Percentiles rank a stretch among this genome's conserved stretches.
Evolutionary conservation across 1,284 basidiomycete species (phyloP).

Genomic region (Heterobasidion parviporum): DNA sequence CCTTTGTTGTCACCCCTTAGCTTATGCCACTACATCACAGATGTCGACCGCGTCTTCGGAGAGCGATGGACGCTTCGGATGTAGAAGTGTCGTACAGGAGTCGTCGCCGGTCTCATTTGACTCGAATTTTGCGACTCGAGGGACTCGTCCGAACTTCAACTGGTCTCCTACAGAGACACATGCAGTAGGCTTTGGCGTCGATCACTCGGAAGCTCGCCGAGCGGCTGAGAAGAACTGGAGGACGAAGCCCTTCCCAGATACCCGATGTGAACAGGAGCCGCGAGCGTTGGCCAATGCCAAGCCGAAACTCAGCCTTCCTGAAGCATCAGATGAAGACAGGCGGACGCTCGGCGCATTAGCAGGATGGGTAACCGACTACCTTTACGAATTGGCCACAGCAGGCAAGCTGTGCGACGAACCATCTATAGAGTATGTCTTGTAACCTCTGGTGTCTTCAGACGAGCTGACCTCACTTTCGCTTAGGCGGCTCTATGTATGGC

Average conservation of each 20-base stretch:
- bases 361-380: conserved; percentile 11
- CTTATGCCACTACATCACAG: no score
- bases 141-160: no score
- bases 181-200: no score
- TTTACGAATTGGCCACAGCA: conserved; percentile 10
- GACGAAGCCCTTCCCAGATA: neutral
- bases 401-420: conserved; percentile 9
- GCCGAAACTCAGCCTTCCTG: neutral
- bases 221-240: neutral
- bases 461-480: conserved; percentile 1
- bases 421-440: conserved; percentile 6
- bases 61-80: no score
- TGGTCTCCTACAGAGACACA: no score
- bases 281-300: neutral
- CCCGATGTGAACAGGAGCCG: neutral
- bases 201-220: no score
- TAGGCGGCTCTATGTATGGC: conserved; percentile 10
- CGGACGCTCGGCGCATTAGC: conserved; percentile 8
- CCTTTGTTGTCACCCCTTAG: no score
- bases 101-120: no score
- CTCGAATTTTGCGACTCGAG: no score
- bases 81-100: no score
- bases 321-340: conserved; percentile 6
- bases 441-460: neutral
- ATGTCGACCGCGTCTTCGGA: no score